Evolutionary conservation across 306 rosid genomes (phyloP).

Genomic region (Clitoria ternatea): DNA sequence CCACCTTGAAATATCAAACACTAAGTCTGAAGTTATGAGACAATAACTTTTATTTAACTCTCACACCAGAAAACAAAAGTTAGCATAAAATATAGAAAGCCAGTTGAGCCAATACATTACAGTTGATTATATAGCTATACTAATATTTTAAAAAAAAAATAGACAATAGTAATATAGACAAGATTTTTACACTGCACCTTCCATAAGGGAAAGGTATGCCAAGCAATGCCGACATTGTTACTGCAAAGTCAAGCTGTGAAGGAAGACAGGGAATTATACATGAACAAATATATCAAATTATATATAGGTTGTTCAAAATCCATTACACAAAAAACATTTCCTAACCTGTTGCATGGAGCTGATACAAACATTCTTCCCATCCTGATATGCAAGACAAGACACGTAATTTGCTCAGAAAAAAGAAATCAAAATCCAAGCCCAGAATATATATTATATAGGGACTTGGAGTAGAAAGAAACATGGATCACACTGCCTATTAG

Average conservation of each 20-base stretch:
- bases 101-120: conserved; percentile 8
- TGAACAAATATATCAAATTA: conserved; percentile 16
- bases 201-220: conserved; percentile 96
- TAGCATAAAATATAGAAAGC: not conserved
- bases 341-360: conserved; percentile 91
- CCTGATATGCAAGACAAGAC: conserved; percentile 40
- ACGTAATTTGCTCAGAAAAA: conserved; percentile 5
- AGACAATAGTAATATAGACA: conserved; percentile 27
- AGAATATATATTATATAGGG: not conserved
- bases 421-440: not conserved
- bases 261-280: conserved; percentile 26
- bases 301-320: not conserved
- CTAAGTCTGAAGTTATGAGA: conserved; percentile 2
- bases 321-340: conserved; percentile 17
- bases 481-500: not conserved
- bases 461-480: conserved; percentile 13
- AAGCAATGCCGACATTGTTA: conserved; percentile 79
- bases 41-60: conserved; percentile 8
- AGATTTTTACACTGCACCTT: conserved; percentile 93
- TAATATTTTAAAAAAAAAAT: conserved; percentile 7
- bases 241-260: conserved; percentile 96
- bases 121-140: not conserved
- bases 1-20: not conserved
- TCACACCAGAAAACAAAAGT: not conserved
- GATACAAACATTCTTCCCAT: conserved; percentile 55